A percentile compares a stretch with the other conserved stretches of the same genome.
phyloP scores from a whole-genome alignment of 331 rosid genomes.

The Cucumis variabilis region DNA sequence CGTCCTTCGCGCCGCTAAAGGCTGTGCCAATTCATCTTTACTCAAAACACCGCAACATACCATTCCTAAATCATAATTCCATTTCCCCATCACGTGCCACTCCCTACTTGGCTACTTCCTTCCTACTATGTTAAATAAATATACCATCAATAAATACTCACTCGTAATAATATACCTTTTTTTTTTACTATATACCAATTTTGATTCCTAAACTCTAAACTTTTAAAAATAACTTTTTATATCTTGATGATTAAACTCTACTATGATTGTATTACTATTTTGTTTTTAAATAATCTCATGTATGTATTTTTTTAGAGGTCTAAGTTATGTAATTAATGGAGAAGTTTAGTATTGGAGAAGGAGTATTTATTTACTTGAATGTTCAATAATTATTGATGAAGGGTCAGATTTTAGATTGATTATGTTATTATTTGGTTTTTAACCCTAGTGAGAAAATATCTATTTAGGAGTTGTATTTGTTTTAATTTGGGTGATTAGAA shows the following conservation, averaged over 20 bases:
- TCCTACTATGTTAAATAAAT: background rate
- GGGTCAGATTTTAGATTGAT: background rate
- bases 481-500: too few species aligned
- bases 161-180: background rate
- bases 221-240: too few species aligned
- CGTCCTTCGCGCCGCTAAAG: slow-evolving; percentile 29
- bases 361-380: background rate
- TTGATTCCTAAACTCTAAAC: too few species aligned
- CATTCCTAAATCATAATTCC: background rate
- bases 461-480: too few species aligned
- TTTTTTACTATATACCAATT: too few species aligned
- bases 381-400: background rate
- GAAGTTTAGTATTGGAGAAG: background rate
- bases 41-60: slow-evolving; percentile 6
- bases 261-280: background rate
- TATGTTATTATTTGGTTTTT: background rate
- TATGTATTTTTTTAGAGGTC: background rate
- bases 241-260: too few species aligned
- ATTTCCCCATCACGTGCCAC: slow-evolving; percentile 12
- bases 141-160: slow-evolving; percentile 16
- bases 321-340: background rate
- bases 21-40: background rate
- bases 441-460: too few species aligned
- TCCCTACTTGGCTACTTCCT: background rate
- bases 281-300: background rate